Evolutionary conservation across 352 stramenopile genomes (phyloP).

Genomic region (Phytopythium kandeliae): DNA sequence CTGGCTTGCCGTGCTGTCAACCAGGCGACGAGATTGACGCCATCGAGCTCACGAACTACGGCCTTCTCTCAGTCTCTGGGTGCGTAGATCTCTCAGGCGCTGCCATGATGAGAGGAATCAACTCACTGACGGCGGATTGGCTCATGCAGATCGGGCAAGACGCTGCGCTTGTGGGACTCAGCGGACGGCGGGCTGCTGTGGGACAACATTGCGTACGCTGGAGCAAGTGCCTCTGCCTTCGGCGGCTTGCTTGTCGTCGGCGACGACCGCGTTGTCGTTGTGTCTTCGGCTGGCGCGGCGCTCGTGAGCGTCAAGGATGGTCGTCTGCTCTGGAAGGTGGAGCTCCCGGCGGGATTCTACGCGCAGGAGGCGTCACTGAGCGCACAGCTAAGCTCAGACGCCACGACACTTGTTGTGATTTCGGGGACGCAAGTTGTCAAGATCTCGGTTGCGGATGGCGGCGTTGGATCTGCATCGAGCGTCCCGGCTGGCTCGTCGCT

Average conservation of each 20-base stretch:
- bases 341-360: conserved; percentile 23
- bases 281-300: conserved; percentile 36
- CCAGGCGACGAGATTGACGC: conserved; percentile 53
- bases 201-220: conserved; percentile 40
- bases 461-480: not conserved
- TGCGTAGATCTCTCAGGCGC: conserved; percentile 23
- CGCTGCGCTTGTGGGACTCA: conserved; percentile 65
- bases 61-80: conserved; percentile 59
- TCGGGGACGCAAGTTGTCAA: conserved; percentile 30
- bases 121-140: not conserved
- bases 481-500: conserved; percentile 21
- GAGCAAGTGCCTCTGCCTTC: conserved; percentile 21
- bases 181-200: conserved; percentile 58
- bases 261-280: conserved; percentile 40
- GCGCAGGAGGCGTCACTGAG: conserved; percentile 12
- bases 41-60: conserved; percentile 67
- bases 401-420: conserved; percentile 41
- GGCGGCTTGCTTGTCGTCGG: conserved; percentile 34
- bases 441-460: conserved; percentile 21
- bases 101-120: too few relatives aligned
- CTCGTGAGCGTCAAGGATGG: conserved; percentile 61
- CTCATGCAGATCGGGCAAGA: conserved; percentile 31
- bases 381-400: conserved; percentile 46
- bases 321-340: conserved; percentile 28
- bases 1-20: not conserved